Base-by-base conservation (phyloP, 2,329 filamentous ascomycete species). In the Fusarium dimerum region DNA sequence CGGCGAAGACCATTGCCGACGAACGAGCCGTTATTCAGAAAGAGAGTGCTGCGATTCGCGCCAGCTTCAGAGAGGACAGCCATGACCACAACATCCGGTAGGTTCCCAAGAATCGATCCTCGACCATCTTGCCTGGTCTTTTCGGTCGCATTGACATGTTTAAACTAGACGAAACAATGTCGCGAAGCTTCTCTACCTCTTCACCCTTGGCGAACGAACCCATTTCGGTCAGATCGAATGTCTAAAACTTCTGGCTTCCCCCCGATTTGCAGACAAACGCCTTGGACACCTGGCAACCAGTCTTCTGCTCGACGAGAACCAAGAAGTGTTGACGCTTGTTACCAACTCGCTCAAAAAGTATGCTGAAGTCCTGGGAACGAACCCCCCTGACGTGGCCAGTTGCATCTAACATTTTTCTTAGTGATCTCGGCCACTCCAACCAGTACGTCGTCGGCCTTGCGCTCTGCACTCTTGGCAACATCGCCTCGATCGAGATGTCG, bases 171-270 rank as follows among this genome's bases (percentile, higher is more conserved):
- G 94, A 71, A 99, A 99, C 80, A 99, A 99, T 82, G 94, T 99
- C 66, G 92, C 94, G 54, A 99, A 99, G 76, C 85, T 99, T 36
- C 84, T 99, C 39, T 99, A 99, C 72, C 90, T 99, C 55, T 99
- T 99, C 74, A 99, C 94, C 1, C 83, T 99, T 40, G 94, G 94
- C 60, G 94, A 99, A 76, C 85, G 94, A 67, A 99, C 94, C 51
- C 94, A 99, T 75, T 99, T 99, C 71, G 94, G 94, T 47, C 94
- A 99, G 80, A 99, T 99, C 70, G 94, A 99, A 84, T 99, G 94
- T 74, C 82, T 99, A 68, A 99, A 99, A 76, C 84, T 99, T 46
- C 84, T 99, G 52, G 94, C 94, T 52, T 99, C 94, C 40, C 92
- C 95, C 60, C 90, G 93, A 53, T 99, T 99, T 70, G 94, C 94